Conservation (phyloP, 352 stramenopile genomes). For the Lagenidium giganteum region DNA sequence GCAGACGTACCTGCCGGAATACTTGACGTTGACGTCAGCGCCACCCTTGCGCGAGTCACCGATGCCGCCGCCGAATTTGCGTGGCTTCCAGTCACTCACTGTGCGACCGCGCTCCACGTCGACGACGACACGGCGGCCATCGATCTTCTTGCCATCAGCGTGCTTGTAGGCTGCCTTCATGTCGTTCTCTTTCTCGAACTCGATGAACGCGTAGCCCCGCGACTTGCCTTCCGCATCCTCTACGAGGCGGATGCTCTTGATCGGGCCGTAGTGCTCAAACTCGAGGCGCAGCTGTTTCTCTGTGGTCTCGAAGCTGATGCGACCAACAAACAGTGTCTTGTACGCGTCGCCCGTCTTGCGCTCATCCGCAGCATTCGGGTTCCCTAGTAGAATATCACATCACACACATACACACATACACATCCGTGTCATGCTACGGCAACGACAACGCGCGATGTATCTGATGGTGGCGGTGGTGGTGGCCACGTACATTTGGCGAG, state of each 20-base stretch:
- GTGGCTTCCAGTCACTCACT: slow-evolving; percentile 94
- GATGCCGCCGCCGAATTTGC: slow-evolving; percentile 93
- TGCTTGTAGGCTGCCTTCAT: slow-evolving; percentile 95
- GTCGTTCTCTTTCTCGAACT: slow-evolving; percentile 97
- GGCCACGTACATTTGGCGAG: slow-evolving; percentile 53
- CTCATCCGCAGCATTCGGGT: slow-evolving; percentile 54
- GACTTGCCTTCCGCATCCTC: slow-evolving; percentile 89
- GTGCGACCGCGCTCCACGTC: slow-evolving; percentile 98
- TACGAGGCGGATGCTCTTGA: slow-evolving; percentile 88
- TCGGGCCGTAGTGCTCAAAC: slow-evolving; percentile 93
- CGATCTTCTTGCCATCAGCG: slow-evolving; percentile 94
- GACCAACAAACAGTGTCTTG: slow-evolving; percentile 97
- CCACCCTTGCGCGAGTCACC: slow-evolving; percentile 83
- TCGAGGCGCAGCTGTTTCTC: slow-evolving; percentile 96
- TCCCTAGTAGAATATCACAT: slow-evolving; percentile 22
- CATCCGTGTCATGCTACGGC: background rate
- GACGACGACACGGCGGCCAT: slow-evolving; percentile 94
- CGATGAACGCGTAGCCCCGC: slow-evolving; percentile 96
- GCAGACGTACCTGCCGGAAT: slow-evolving; percentile 57
- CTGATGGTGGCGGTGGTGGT: too few species aligned
- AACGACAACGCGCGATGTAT: too few species aligned
- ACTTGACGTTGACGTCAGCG: slow-evolving; percentile 81
- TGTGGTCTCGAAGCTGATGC: slow-evolving; percentile 97
- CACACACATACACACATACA: background rate
- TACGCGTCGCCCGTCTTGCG: slow-evolving; percentile 90